A percentile compares a stretch with the other conserved stretches of the same genome.
phyloP scores from a whole-genome alignment of 2,329 filamentous ascomycete genomes.

The Cadophora sp. region DNA sequence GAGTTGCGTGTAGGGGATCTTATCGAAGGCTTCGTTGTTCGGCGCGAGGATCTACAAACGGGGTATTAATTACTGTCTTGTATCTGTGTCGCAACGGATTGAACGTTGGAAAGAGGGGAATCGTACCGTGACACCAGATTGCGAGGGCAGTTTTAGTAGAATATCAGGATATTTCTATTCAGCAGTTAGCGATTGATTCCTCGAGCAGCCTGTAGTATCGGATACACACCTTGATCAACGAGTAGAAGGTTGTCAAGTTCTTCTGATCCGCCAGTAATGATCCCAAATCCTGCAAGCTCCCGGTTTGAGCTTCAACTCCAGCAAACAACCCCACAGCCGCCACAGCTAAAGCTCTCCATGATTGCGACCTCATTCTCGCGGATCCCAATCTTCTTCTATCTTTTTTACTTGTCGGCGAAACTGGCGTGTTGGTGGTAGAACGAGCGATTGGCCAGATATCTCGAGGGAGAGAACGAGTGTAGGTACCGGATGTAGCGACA shows the following conservation, averaged over 20 bases:
- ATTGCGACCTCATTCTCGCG: conserved; percentile 29
- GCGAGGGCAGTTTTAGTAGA: conserved; percentile 52
- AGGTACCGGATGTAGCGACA: conserved; percentile 4
- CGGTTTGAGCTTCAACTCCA: conserved; percentile 34
- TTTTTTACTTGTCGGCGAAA: background rate
- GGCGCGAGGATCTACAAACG: conserved; percentile 47
- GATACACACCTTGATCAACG: conserved; percentile 51
- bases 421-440: background rate
- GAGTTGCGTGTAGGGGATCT: conserved; percentile 46
- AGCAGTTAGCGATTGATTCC: conserved; percentile 24
- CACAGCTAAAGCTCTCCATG: conserved; percentile 31
- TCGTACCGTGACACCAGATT: conserved; percentile 53
- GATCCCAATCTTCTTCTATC: background rate
- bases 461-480: background rate
- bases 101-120: conserved; percentile 19
- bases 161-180: conserved; percentile 54
- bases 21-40: conserved; percentile 47
- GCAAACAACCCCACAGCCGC: conserved; percentile 28
- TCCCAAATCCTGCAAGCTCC: conserved; percentile 47
- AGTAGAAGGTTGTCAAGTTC: conserved; percentile 54
- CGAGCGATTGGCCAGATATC: conserved; percentile 1
- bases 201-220: background rate
- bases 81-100: conserved; percentile 1
- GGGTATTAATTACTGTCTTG: conserved; percentile 8
- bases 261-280: conserved; percentile 49